Conservation (phyloP, 2,329 filamentous ascomycete species). For the Dothistroma septosporum region DNA sequence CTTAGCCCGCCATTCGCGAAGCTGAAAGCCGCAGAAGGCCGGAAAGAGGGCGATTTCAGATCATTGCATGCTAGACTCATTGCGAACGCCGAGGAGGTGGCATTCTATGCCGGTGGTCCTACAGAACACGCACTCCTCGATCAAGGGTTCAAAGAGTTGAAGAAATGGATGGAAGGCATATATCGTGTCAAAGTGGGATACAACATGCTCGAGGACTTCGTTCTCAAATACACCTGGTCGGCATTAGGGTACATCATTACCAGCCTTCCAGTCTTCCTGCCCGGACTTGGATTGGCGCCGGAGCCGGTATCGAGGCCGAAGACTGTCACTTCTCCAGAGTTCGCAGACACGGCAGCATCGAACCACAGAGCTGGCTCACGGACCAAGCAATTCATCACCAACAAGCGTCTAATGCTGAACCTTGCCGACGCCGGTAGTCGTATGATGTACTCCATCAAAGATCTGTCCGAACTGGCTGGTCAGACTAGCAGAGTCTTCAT, state of each 20-base stretch:
- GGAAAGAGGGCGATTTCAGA: slow-evolving; percentile 92
- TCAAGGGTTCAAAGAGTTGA: slow-evolving; percentile 85
- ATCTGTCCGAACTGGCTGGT: slow-evolving; percentile 88
- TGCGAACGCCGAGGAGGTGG: slow-evolving; percentile 94
- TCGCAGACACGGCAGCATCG: slow-evolving; percentile 13
- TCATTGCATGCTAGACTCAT: slow-evolving; percentile 86
- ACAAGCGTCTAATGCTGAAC: slow-evolving; percentile 96
- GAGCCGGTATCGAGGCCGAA: slow-evolving; percentile 56
- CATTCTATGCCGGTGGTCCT: slow-evolving; percentile 92
- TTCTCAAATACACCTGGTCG: slow-evolving; percentile 97
- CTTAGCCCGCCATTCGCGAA: slow-evolving; percentile 95
- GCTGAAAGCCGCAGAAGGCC: slow-evolving; percentile 90
- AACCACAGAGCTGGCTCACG: slow-evolving; percentile 53
- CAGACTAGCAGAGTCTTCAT: slow-evolving; percentile 96
- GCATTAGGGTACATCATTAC: slow-evolving; percentile 94
- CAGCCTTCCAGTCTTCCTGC: slow-evolving; percentile 87
- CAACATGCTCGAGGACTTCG: slow-evolving; percentile 97
- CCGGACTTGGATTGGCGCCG: slow-evolving; percentile 77
- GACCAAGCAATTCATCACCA: slow-evolving; percentile 99
- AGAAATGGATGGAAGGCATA: slow-evolving; percentile 96
- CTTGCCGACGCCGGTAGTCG: slow-evolving; percentile 91
- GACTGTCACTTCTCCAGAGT: slow-evolving; percentile 30
- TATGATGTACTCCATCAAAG: slow-evolving; percentile 99
- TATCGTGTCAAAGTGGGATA: slow-evolving; percentile 97
- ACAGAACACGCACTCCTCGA: slow-evolving; percentile 93